These are phyloP conservation scores for Gamarada debralockiae DNA, from an alignment of 495 filamentous ascomycete species.

Conservation along the genomic window DNA sequence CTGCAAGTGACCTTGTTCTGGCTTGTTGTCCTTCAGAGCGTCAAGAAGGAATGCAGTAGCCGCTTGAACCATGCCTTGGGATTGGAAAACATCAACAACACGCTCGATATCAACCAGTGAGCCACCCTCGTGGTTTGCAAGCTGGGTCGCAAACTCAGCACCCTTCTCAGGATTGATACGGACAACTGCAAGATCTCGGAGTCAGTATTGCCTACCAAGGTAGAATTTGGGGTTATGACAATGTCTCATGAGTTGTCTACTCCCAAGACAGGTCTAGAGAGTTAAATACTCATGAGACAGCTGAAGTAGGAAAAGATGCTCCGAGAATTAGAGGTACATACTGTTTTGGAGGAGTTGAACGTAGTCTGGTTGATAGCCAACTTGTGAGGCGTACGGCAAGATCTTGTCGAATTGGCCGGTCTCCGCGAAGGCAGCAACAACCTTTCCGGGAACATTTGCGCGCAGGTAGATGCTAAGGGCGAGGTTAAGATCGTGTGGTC, in stretches of 20 bases:
- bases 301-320: too few species aligned
- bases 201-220: too few species aligned
- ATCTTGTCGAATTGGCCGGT: slow-evolving; percentile 96
- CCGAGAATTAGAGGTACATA: too few species aligned
- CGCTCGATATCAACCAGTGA: slow-evolving; percentile 89
- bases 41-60: slow-evolving; percentile 96
- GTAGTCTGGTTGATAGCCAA: slow-evolving; percentile 88
- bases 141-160: slow-evolving; percentile 82
- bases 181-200: too few species aligned
- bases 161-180: slow-evolving; percentile 84
- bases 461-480: slow-evolving; percentile 83
- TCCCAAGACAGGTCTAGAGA: too few species aligned
- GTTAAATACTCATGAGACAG: too few species aligned
- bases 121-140: slow-evolving; percentile 82
- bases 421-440: slow-evolving; percentile 90
- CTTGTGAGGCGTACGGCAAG: slow-evolving; percentile 78
- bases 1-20: slow-evolving; percentile 89
- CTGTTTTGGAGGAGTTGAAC: slow-evolving; percentile 85
- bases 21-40: slow-evolving; percentile 87
- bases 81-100: slow-evolving; percentile 94
- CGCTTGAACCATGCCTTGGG: slow-evolving; percentile 95
- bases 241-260: too few species aligned
- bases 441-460: slow-evolving; percentile 85
- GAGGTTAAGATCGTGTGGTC: slow-evolving; percentile 80
- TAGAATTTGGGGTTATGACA: too few species aligned